Percentiles rank a stretch among this genome's conserved stretches.
Conservation (phyloP, 257 asterid species). For the Plantago elongata region DNA sequence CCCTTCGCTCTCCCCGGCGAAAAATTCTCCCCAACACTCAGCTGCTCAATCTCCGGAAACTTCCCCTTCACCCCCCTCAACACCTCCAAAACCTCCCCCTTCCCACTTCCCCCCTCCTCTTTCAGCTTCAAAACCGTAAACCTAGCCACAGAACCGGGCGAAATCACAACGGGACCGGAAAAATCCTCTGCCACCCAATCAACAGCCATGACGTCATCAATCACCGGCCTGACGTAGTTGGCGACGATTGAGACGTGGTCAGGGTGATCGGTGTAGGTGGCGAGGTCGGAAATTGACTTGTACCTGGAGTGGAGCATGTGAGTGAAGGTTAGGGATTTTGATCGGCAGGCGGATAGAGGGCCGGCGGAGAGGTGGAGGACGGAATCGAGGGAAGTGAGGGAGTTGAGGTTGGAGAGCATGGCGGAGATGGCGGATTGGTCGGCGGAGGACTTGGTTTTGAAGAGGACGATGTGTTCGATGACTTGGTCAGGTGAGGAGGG, state of each 20-base stretch:
- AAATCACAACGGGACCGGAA: slow-evolving; percentile 23
- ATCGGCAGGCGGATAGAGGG: slow-evolving; percentile 53
- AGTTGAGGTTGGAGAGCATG: slow-evolving; percentile 65
- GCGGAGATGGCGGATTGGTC: slow-evolving; percentile 52
- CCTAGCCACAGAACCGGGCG: slow-evolving; percentile 53
- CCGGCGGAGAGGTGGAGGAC: slow-evolving; percentile 78
- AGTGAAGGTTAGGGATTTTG: slow-evolving; percentile 62
- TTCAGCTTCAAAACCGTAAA: slow-evolving; percentile 50
- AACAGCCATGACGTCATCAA: slow-evolving; percentile 68
- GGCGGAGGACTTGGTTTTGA: slow-evolving; percentile 53
- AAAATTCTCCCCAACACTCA: slow-evolving; percentile 75
- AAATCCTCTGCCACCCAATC: slow-evolving; percentile 52
- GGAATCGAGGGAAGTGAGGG: slow-evolving; percentile 52
- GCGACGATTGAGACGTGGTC: slow-evolving; percentile 48
- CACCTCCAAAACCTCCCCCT: slow-evolving; percentile 38
- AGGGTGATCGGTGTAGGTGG: slow-evolving; percentile 54
- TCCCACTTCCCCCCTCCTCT: slow-evolving; percentile 40
- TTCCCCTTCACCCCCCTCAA: slow-evolving; percentile 45
- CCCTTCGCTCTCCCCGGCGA: slow-evolving; percentile 84
- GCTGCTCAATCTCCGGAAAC: slow-evolving; percentile 41
- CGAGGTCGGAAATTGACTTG: slow-evolving; percentile 51
- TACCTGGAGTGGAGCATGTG: slow-evolving; percentile 88
- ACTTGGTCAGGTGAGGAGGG: slow-evolving; percentile 28
- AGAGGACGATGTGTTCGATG: slow-evolving; percentile 83
- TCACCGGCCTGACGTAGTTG: slow-evolving; percentile 37